Base-by-base conservation (phyloP, 129 eudicot genomes). In the Smallanthus sonchifolius region DNA sequence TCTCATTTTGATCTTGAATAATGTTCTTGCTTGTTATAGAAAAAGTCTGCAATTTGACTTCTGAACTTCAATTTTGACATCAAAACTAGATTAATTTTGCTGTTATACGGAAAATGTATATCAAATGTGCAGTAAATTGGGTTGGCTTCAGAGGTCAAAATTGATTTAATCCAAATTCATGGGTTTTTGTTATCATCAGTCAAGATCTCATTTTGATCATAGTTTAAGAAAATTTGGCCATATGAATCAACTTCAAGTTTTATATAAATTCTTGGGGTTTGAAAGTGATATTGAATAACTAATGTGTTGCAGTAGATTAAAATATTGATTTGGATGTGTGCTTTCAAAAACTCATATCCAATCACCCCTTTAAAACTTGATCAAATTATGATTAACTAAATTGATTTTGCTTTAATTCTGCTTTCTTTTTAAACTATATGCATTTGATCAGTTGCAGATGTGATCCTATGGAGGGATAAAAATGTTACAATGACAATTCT, bases 381-480 rank as follows among this genome's bases (percentile, higher is more conserved):
- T 56, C 62, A 7, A 20, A 55, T 8, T 55, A 19, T 20, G 34
- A 20, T 49, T 15, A 20, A 19, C 14, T 19, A 16, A 9, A 2
- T 56, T 20, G 34, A 24, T 20, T 56, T 24, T 16, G 5, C 11
- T 11, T 8, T 3, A 15, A 14, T 44, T 43, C 9, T 43, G 0
- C 10, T 45, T 45, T 45, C 11, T 45, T 73, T 16, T 40, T 55
- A 4, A 28, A 59, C 10, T 60, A 35, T 54, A 24, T 43, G 65
- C 57, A 56, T 56, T 72, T 38, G 38, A 76, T 78, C 93, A 92
- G 98, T 81, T 80, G 98, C 96, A 82, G 96, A 92, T 89, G 82
- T 92, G 85, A 81, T 92, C 65, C 84, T 92, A 36, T 92, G 98
- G 98, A 86, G 92, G 80, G 75, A 76, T 66, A 87, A 74, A 78